Evolutionary conservation across 2,329 filamentous ascomycete species (phyloP), one percentile per base, ranked within the genome.

Genomic region (Aspergillus awamori): DNA sequence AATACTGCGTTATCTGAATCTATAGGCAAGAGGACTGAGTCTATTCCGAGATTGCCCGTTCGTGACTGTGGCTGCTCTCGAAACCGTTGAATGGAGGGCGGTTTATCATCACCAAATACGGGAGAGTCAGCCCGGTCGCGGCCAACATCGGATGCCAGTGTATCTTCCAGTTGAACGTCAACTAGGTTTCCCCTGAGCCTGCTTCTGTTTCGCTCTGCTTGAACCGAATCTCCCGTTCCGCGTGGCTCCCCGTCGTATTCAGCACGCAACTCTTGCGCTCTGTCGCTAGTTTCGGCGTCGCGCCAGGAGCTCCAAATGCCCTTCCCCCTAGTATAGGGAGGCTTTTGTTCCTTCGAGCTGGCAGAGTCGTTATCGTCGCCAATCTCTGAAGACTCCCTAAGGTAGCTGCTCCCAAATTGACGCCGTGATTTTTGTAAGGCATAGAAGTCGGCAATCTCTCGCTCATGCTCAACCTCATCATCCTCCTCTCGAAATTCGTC

Each of bases 401-500:
- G 80, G 68, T 91, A 87, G 76, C 90, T 92, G 13, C 89, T 88
- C 13, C 92, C 92, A 72, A 97, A 94, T 61, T 97, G 91, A 51
- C 93, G 86, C 68, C 95, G 86, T 66, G 94, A 98, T 68, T 90
- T 86, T 76, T 98, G 93, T 60, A 99, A 81, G 5, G 94, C 94
- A 77, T 93, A 96, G 67, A 95, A 88, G 77, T 98, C 95, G n/a
- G 93, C 93, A 36, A 94, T 91, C 73, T 98, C 94, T 57, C 93
- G 83, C 69, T 96, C 91, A 69, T 92, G 89, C 77, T 97, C 93
- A 69, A 92, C 90, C 74, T 95, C 93, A 63, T 98, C 94, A 65
- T 97, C 93, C 72, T 96, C 92, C 77, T 97, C 93, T 63, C 90
- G 88, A 66, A 96, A 95, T 72, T 96, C 92, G 75, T 97, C 93